phyloP scores from a whole-genome alignment of 768 basidiomycete genomes.

The Leccinum barrowsii region DNA sequence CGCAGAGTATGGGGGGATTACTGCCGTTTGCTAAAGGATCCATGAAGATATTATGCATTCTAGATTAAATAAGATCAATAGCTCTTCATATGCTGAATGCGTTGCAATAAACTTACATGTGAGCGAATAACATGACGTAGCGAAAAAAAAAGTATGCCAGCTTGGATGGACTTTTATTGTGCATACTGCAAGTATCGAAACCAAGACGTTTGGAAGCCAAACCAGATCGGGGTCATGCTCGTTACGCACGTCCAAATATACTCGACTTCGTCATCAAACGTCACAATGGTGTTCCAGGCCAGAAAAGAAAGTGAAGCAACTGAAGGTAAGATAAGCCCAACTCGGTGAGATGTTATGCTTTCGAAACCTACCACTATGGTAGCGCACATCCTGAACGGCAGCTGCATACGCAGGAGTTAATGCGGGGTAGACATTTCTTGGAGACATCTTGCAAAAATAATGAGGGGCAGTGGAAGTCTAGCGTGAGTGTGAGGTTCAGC shows the following conservation, averaged over 20 bases:
- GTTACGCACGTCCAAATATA: constrained; percentile 17
- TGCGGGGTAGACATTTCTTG: not conserved
- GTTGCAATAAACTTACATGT: constrained; percentile 15
- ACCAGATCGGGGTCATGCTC: not conserved
- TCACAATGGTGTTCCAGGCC: constrained; percentile 13
- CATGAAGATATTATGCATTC: constrained; percentile 15
- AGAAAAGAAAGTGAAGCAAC: constrained; percentile 13
- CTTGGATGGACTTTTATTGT: constrained; percentile 19
- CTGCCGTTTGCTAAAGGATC: constrained; percentile 5
- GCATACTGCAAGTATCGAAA: constrained; percentile 20
- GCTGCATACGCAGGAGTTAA: not conserved
- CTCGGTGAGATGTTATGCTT: not conserved
- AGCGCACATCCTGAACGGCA: not conserved
- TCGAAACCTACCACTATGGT: not conserved
- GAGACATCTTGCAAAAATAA: not conserved
- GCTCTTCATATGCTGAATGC: not conserved
- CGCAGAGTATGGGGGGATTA: constrained; percentile 8
- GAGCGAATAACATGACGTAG: constrained; percentile 19
- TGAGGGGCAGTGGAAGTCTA: too few species aligned
- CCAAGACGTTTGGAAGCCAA: not conserved
- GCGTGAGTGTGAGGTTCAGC: too few species aligned
- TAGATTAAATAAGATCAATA: not conserved
- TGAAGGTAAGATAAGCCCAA: not conserved
- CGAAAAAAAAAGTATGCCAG: constrained; percentile 29
- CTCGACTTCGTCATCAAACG: constrained; percentile 16